phyloP scores from a whole-genome alignment of 768 basidiomycete genomes.

The Lentinus brumalis region DNA sequence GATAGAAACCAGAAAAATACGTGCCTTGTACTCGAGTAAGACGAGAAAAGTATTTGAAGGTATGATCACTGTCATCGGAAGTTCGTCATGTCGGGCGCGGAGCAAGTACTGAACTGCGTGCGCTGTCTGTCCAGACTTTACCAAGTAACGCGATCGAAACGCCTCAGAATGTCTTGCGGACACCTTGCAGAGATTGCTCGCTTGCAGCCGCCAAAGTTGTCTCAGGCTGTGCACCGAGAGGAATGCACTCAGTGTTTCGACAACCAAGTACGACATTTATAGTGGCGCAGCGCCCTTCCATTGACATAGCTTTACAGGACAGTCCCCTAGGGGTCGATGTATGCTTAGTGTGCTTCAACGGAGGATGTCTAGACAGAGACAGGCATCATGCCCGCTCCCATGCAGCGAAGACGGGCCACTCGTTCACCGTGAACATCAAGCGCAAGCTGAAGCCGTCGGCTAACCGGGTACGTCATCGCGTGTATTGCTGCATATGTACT shows the following conservation, averaged over 20 bases:
- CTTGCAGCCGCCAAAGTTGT: slow-evolving; percentile 59
- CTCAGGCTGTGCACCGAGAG: slow-evolving; percentile 81
- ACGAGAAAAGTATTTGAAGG: not conserved
- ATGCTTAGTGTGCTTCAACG: slow-evolving; percentile 93
- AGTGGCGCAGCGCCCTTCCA: not conserved
- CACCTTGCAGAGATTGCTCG: slow-evolving; percentile 53
- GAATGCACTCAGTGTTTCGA: slow-evolving; percentile 99
- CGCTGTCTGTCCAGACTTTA: not conserved
- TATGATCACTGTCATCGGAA: slow-evolving; percentile 8
- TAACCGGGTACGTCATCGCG: slow-evolving; percentile 57
- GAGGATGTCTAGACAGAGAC: slow-evolving; percentile 68
- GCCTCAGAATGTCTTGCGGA: slow-evolving; percentile 40
- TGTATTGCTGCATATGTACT: not conserved
- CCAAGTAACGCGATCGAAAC: not conserved
- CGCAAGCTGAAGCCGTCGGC: slow-evolving; percentile 65
- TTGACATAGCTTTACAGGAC: slow-evolving; percentile 51
- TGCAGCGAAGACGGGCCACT: slow-evolving; percentile 69
- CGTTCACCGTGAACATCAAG: slow-evolving; percentile 78
- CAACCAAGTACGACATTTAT: slow-evolving; percentile 61
- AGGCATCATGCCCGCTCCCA: slow-evolving; percentile 80
- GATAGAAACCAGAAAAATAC: not conserved
- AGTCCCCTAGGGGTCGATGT: slow-evolving; percentile 78
- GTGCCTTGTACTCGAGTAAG: not conserved
- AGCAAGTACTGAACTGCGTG: not conserved
- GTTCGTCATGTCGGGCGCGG: not conserved